Evolutionary conservation across 352 stramenopile species (phyloP).

Genomic region (Elongisporangium anandrum): DNA sequence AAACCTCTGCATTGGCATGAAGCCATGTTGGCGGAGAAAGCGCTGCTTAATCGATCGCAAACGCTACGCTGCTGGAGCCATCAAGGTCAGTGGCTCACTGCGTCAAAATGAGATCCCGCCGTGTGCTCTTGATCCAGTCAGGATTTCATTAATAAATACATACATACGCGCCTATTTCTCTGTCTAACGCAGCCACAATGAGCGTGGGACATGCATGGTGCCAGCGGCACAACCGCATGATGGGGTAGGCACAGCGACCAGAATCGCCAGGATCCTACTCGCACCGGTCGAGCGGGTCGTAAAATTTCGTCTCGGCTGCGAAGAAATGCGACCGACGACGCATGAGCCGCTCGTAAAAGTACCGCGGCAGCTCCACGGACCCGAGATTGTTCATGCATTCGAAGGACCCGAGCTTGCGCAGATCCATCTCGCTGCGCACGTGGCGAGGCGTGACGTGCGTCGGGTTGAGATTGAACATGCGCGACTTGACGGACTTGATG

Average conservation of each 20-base stretch:
- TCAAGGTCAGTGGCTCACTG: no score
- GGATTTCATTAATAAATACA: neutral
- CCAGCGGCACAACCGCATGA: neutral
- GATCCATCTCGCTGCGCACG: slow-evolving; percentile 16
- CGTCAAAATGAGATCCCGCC: neutral
- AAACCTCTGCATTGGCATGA: neutral
- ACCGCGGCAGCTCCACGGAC: slow-evolving; percentile 19
- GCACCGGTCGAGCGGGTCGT: slow-evolving; percentile 20
- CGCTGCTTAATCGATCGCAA: neutral
- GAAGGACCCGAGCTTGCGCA: slow-evolving; percentile 19
- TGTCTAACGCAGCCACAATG: neutral
- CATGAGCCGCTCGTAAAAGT: slow-evolving; percentile 36
- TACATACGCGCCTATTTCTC: neutral
- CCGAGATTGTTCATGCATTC: slow-evolving; percentile 45
- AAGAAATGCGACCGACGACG: slow-evolving; percentile 42
- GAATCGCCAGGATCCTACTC: neutral
- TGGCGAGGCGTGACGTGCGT: slow-evolving; percentile 32
- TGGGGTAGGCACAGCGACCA: neutral
- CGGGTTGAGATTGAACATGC: slow-evolving; percentile 48
- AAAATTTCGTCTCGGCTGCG: slow-evolving; percentile 32
- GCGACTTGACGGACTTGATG: slow-evolving; percentile 8
- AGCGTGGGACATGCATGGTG: neutral
- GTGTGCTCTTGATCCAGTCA: neutral
- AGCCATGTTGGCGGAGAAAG: neutral
- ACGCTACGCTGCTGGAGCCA: neutral